phyloP scores from a whole-genome alignment of 768 basidiomycete species.

The Pholiota conissans region DNA sequence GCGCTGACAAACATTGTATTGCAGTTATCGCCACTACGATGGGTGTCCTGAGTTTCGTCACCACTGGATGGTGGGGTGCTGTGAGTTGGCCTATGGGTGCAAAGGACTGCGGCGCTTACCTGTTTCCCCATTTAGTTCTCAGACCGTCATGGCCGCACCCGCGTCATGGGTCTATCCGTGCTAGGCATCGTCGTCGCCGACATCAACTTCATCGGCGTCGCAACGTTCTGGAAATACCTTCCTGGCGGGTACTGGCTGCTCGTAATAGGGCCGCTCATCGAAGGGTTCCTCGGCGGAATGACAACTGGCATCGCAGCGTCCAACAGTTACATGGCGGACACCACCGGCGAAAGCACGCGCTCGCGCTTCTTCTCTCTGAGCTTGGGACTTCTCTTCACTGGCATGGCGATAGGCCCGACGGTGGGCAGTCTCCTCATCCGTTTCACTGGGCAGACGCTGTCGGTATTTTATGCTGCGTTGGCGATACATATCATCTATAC shows the following conservation, averaged over 20 bases:
- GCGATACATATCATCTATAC: slow-evolving; percentile 50
- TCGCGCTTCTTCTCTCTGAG: slow-evolving; percentile 65
- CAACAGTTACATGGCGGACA: slow-evolving; percentile 73
- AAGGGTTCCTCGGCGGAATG: slow-evolving; percentile 71
- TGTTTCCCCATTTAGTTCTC: slow-evolving; percentile 55
- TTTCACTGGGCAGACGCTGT: slow-evolving; percentile 50
- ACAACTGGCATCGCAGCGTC: slow-evolving; percentile 48
- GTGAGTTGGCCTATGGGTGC: no score
- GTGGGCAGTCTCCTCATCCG: slow-evolving; percentile 68
- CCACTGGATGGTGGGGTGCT: slow-evolving; percentile 85
- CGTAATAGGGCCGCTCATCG: slow-evolving; percentile 60
- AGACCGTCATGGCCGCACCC: slow-evolving; percentile 74
- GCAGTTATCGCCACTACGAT: slow-evolving; percentile 62
- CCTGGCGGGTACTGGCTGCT: slow-evolving; percentile 87
- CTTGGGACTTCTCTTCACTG: slow-evolving; percentile 68
- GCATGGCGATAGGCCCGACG: slow-evolving; percentile 78
- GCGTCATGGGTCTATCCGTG: slow-evolving; percentile 58
- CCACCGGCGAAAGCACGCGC: slow-evolving; percentile 54
- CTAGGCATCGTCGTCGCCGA: slow-evolving; percentile 65
- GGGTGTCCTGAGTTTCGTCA: slow-evolving; percentile 76
- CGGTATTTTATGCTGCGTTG: slow-evolving; percentile 71
- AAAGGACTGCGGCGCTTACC: background rate
- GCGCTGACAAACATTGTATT: slow-evolving; percentile 15
- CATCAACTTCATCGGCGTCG: slow-evolving; percentile 65
- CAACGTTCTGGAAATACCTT: slow-evolving; percentile 52